Evolutionary conservation across 352 stramenopile genomes (phyloP).

Genomic region (Globisporangium takayamanum): DNA sequence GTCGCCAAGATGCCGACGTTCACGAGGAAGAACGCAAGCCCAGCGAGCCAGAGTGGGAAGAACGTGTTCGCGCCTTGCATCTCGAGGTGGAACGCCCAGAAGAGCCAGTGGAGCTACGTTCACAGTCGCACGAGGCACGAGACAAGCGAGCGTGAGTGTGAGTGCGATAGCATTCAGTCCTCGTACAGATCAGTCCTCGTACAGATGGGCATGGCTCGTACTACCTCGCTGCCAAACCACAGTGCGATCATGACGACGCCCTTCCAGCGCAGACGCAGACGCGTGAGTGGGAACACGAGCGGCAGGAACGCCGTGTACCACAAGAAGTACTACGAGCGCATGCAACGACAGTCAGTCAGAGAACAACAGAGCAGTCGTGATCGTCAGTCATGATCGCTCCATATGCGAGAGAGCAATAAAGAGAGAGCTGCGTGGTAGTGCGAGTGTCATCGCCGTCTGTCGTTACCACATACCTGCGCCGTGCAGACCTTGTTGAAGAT

Average conservation of each 20-base stretch:
- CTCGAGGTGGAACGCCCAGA: slow-evolving; percentile 86
- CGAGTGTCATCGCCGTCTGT: no score
- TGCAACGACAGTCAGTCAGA: background rate
- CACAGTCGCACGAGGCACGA: background rate
- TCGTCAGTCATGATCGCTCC: background rate
- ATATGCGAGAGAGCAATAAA: no score
- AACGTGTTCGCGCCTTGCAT: slow-evolving; percentile 89
- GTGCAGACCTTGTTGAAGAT: slow-evolving; percentile 96
- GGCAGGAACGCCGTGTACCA: slow-evolving; percentile 96
- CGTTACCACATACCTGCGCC: slow-evolving; percentile 43
- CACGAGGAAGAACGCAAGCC: slow-evolving; percentile 84
- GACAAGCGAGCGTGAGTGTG: background rate
- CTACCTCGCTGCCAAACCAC: slow-evolving; percentile 76
- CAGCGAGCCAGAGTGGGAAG: slow-evolving; percentile 80
- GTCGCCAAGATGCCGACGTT: slow-evolving; percentile 79
- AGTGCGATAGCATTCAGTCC: no score
- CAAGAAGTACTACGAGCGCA: slow-evolving; percentile 93
- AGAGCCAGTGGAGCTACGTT: slow-evolving; percentile 81
- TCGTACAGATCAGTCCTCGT: no score
- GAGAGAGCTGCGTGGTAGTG: background rate
- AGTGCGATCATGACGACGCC: slow-evolving; percentile 48
- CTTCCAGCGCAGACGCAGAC: slow-evolving; percentile 56
- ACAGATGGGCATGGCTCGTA: background rate
- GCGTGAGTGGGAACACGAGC: slow-evolving; percentile 75
- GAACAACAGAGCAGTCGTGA: no score